Evolutionary conservation across 75 land plant genomes (phyloP).

Genomic region (Sequoiadendron giganteum): DNA sequence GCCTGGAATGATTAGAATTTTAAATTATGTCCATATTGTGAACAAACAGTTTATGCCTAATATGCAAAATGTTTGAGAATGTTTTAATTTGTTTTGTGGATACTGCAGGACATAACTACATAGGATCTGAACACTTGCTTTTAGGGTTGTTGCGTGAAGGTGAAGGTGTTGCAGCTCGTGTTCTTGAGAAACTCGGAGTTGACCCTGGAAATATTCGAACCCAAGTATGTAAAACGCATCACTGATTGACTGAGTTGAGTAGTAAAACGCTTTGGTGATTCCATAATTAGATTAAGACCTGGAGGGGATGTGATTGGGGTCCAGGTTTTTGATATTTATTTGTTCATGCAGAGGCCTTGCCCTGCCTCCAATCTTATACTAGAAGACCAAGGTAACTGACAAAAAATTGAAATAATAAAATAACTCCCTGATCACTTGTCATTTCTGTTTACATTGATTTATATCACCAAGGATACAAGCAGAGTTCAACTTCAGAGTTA

Average conservation of each 20-base stretch:
- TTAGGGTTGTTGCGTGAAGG: slow-evolving; percentile 83
- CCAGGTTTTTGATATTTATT: not conserved
- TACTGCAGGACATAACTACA: slow-evolving; percentile 84
- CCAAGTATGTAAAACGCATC: slow-evolving; percentile 43
- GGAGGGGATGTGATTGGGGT: not conserved
- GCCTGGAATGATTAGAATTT: no score
- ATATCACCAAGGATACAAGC: no score
- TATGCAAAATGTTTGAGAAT: not conserved
- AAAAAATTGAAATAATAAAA: no score
- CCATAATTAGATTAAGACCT: not conserved
- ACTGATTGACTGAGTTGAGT: not conserved
- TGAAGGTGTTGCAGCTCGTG: slow-evolving; percentile 94
- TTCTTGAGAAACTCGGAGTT: slow-evolving; percentile 87
- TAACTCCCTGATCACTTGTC: no score
- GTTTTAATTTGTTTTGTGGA: not conserved
- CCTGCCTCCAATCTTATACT: no score
- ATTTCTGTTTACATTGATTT: no score
- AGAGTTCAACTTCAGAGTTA: no score
- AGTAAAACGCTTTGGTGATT: not conserved
- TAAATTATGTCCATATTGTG: no score
- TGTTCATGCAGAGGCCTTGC: no score
- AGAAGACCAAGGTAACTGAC: no score
- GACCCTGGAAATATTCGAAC: slow-evolving; percentile 88
- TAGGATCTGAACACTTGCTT: slow-evolving; percentile 91
- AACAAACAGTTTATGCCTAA: no score